Evolutionary conservation across 2,329 filamentous ascomycete species (phyloP), one percentile per base, ranked within the genome.

Genomic region (Cladosporium sp.): DNA sequence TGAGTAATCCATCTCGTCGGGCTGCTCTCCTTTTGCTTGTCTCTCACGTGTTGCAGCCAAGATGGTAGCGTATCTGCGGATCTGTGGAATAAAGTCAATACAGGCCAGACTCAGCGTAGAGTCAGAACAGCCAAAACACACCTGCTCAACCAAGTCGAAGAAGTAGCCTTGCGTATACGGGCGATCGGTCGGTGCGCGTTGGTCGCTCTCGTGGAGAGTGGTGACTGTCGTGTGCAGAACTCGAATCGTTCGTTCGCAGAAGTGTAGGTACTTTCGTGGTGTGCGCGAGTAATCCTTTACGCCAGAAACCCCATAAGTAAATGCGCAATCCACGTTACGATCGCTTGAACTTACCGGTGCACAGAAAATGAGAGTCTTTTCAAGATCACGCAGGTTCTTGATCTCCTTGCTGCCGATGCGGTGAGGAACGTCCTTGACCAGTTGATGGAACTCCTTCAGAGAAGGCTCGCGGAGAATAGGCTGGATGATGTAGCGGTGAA

Each of bases 141-240:
- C 75, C 86, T 97, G 93, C 78, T 96, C 92, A 78, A 96, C 90
- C 68, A 98, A 88, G 82, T 98, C 94, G 81, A 97, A 90, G 78
- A 97, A 97, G 81, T 98, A 98, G 77, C 92, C 92, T 86, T 91
- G 92, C 85, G 90, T 95, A 84, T 97, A 98, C 71, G 93, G 92
- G 74, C 91, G 89, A 80, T 98, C 94, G 80, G 87, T 84, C 67
- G 92, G 90, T 78, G 92, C 88, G 71, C 90, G 89, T 81, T 94
- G 92, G 79, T 98, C 93, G 77, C 88, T 88, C 77, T 96, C 92
- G 83, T 87, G 90, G 71, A 97, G 85, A 79, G 90, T 90, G 79
- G 92, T 89, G 79, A 96, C 92, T 67, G 92, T 95, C 70, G 92
- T 90, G 84, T 96, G 91, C 77, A 97, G 89, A 81, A 93, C 95